Percentiles rank a stretch among this genome's conserved stretches.
phyloP scores from a whole-genome alignment of 768 basidiomycete species.

The Lactarius sanguifluus region DNA sequence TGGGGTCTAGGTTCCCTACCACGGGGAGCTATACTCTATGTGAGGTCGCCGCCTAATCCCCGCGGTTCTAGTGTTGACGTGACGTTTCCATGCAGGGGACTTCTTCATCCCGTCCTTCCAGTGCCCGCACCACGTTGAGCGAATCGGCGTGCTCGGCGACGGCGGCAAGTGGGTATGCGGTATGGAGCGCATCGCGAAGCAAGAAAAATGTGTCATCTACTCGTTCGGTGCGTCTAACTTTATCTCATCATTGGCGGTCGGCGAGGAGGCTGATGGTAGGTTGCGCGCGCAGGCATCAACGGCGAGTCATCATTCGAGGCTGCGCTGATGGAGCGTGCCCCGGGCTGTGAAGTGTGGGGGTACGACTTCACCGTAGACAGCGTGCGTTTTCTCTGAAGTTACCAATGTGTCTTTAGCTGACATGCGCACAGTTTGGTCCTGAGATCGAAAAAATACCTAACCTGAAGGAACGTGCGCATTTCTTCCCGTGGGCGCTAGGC shows the following conservation, averaged over 20 bases:
- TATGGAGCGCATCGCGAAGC: constrained; percentile 45
- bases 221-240: constrained; percentile 41
- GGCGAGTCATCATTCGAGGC: constrained; percentile 56
- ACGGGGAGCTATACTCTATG: constrained; percentile 11
- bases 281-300: constrained; percentile 40
- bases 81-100: constrained; percentile 39
- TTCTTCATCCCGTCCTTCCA: constrained; percentile 52
- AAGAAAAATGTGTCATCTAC: constrained; percentile 50
- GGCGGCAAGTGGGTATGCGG: constrained; percentile 59
- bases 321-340: constrained; percentile 45
- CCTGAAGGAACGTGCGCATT: constrained; percentile 43
- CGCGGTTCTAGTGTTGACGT: background rate
- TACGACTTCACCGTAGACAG: constrained; percentile 44
- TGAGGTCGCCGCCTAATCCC: background rate
- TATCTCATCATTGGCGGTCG: background rate
- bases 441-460: constrained; percentile 39
- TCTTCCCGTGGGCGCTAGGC: constrained; percentile 41
- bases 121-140: constrained; percentile 50
- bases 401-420: background rate
- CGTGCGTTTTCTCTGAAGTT: constrained; percentile 31
- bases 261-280: background rate
- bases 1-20: constrained; percentile 11
- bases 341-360: constrained; percentile 43
- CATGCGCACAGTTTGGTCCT: constrained; percentile 41
- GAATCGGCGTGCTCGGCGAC: constrained; percentile 52